Percentiles rank a stretch among this genome's conserved stretches.
Conservation (phyloP, 345 rosid genomes). For the Corchorus capsularis region DNA sequence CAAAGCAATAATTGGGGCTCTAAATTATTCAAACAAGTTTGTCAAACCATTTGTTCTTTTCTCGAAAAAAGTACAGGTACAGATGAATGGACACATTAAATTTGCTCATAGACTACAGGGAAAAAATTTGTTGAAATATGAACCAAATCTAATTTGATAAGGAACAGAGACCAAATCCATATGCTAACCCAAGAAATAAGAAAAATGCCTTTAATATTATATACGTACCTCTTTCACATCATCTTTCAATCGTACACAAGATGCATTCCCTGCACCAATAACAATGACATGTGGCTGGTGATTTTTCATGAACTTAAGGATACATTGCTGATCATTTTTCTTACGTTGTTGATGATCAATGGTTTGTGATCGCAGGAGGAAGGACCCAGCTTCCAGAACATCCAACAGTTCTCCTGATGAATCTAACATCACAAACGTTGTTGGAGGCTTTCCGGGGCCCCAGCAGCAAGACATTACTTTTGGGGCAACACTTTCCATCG, state of each 20-base stretch:
- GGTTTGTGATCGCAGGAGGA: slow-evolving; percentile 73
- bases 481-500: slow-evolving; percentile 79
- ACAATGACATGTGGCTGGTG: slow-evolving; percentile 93
- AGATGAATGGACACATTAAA: neutral
- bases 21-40: neutral
- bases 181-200: neutral
- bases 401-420: slow-evolving; percentile 91
- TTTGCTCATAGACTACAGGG: neutral
- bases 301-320: slow-evolving; percentile 81
- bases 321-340: slow-evolving; percentile 79
- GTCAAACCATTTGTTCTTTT: neutral
- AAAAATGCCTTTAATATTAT: neutral
- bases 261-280: slow-evolving; percentile 83
- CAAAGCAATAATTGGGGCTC: neutral
- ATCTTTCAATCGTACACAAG: slow-evolving; percentile 79
- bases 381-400: slow-evolving; percentile 75
- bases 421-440: slow-evolving; percentile 91
- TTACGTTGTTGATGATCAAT: slow-evolving; percentile 74
- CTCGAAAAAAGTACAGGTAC: neutral
- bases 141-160: neutral
- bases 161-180: neutral
- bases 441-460: slow-evolving; percentile 96
- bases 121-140: neutral
- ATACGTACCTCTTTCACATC: slow-evolving; percentile 77
- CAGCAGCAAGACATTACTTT: slow-evolving; percentile 99